Base-by-base conservation (phyloP, 768 basidiomycete species). In the Lactifluus pinguis region DNA sequence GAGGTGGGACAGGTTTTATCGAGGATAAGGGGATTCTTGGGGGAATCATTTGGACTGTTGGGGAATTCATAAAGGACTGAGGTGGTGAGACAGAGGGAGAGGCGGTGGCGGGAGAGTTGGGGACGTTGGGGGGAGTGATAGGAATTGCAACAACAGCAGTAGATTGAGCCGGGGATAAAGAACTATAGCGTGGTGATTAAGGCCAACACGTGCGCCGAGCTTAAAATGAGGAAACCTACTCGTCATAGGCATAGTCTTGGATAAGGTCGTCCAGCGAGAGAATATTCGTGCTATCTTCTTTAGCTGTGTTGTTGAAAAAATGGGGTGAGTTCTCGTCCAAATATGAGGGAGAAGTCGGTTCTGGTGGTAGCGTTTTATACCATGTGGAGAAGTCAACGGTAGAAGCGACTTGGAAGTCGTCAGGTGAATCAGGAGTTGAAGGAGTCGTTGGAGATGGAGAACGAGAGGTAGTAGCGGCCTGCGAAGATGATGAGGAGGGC, bases 391-490 rank as follows among this genome's bases (percentile, higher is more conserved):
- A 73, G 62, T 81, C 80, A 52, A 79, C 72, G 60, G 79, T 79
- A 53, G 76, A 68, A 49, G 82, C 70, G 7, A 77, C 73, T 57
- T 81, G 79, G 0, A 77, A 69, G n/a, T 73, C 72, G 68, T 87
- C 84, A 14, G 79, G 79, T 0, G 82, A 73, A 53, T 85, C 85
- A 55, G 88, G 86, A 0, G 87, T 89, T 49, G 77, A 74, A 6
- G 87, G 87, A 0, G 87, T 86, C 47, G 74, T 72, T 6, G 88
- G 88, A 0, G 88, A 89, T 1, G 86, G 79, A 4, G 87, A 88
- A 49, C 88, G 84, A 56, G 88, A 87, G 68, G 75, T 25, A 6
- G 65, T 73, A 32, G 77, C 77, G 19, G 82, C 76, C 45, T 78
- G 72, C 13, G 84, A 79, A 67, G 84, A 80, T 61, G 58, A 52